Percentiles rank a stretch among this genome's conserved stretches.
These are phyloP conservation scores for Boletus reticulatus DNA, from an alignment of 768 basidiomycete species.

Conservation along the genomic window DNA sequence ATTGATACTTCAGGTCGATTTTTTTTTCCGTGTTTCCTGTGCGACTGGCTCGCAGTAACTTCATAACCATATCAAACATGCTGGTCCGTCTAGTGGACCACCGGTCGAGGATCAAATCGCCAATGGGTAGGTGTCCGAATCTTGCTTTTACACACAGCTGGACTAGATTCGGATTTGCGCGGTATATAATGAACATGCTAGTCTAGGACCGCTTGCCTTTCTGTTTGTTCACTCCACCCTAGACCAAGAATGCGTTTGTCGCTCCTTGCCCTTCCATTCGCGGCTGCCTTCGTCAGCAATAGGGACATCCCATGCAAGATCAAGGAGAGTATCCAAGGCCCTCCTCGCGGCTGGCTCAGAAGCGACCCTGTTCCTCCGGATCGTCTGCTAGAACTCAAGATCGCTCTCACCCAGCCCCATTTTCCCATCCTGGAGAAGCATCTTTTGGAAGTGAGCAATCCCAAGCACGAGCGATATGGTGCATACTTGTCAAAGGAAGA, in stretches of 20 bases:
- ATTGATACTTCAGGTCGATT: too few species aligned
- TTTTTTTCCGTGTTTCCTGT: too few species aligned
- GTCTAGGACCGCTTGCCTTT: too few species aligned
- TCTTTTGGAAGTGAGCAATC: conserved; percentile 58
- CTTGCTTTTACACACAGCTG: too few species aligned
- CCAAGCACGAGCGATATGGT: conserved; percentile 52
- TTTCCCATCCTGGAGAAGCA: conserved; percentile 49
- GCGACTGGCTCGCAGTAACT: too few species aligned
- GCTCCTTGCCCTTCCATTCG: conserved; percentile 13
- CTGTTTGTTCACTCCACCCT: too few species aligned
- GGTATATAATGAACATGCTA: too few species aligned
- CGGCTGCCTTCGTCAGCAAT: conserved; percentile 7
- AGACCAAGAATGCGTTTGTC: conserved; percentile 8
- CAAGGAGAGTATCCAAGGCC: conserved; percentile 45
- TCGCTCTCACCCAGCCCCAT: conserved; percentile 54
- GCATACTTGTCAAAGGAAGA: conserved; percentile 61
- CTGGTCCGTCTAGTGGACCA: too few species aligned
- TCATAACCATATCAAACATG: too few species aligned
- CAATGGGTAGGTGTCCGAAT: too few species aligned
- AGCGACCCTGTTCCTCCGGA: conserved; percentile 42
- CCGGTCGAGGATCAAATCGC: too few species aligned
- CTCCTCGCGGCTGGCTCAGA: conserved; percentile 50
- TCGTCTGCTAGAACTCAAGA: conserved; percentile 51
- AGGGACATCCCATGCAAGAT: conserved; percentile 29
- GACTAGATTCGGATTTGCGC: too few species aligned